A percentile compares a stretch with the other conserved stretches of the same genome.
These are phyloP conservation scores for Ceratocystis variospora DNA, from an alignment of 2,329 filamentous ascomycete genomes.

Conservation along the genomic window DNA sequence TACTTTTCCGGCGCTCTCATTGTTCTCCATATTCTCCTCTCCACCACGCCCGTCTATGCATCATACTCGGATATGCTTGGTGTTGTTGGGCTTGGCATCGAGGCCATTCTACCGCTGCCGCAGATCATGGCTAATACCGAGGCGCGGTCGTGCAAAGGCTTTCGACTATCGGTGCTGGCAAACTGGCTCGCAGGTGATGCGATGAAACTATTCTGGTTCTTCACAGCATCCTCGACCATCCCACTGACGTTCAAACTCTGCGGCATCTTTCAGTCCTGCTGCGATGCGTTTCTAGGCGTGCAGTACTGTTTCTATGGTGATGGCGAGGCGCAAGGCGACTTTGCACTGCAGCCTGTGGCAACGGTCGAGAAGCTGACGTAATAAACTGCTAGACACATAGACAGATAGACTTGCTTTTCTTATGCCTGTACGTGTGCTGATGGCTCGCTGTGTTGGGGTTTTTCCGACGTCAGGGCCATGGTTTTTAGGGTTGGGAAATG, in stretches of 20 bases:
- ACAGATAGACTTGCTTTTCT: not conserved
- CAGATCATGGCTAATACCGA: conserved; percentile 61
- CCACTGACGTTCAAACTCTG: conserved; percentile 71
- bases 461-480: too few species aligned
- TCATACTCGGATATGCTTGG: conserved; percentile 56
- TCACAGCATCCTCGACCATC: conserved; percentile 54
- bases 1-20: conserved; percentile 51
- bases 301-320: conserved; percentile 59
- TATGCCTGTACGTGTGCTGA: not conserved
- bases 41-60: conserved; percentile 43
- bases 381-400: not conserved
- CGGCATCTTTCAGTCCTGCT: conserved; percentile 65
- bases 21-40: conserved; percentile 53
- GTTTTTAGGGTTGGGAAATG: too few species aligned
- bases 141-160: conserved; percentile 58
- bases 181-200: conserved; percentile 69
- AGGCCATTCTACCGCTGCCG: conserved; percentile 68
- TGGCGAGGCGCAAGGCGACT: conserved; percentile 15
- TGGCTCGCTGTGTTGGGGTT: not conserved
- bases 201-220: conserved; percentile 84
- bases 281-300: conserved; percentile 58
- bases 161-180: conserved; percentile 58
- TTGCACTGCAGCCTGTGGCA: conserved; percentile 17
- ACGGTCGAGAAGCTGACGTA: conserved; percentile 17
- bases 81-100: conserved; percentile 60